Conservation (phyloP, 805 yeast species). For the Teunomyces kruisii region DNA sequence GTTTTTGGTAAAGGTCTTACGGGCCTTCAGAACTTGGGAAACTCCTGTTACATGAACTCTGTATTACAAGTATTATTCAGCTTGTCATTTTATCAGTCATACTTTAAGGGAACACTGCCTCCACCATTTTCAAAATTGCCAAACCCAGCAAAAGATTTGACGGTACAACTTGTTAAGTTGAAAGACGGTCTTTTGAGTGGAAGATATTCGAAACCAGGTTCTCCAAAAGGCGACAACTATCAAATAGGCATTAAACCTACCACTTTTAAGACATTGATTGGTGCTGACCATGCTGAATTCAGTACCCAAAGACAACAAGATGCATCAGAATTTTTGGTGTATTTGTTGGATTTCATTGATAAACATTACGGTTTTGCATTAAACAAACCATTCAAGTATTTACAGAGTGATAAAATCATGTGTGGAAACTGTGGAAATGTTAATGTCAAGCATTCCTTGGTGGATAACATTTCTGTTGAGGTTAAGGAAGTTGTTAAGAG, state of each 20-base stretch:
- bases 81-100: slow-evolving; percentile 35
- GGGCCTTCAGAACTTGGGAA: slow-evolving; percentile 88
- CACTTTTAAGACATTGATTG: slow-evolving; percentile 73
- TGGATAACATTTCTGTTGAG: slow-evolving; percentile 65
- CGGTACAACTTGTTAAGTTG: slow-evolving; percentile 75
- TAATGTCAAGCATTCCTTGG: slow-evolving; percentile 51
- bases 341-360: slow-evolving; percentile 64
- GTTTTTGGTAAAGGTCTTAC: slow-evolving; percentile 76
- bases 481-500: slow-evolving; percentile 43
- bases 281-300: slow-evolving; percentile 79
- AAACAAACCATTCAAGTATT: slow-evolving; percentile 61
- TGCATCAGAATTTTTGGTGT: slow-evolving; percentile 83
- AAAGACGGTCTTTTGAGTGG: slow-evolving; percentile 80
- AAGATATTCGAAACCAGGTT: slow-evolving; percentile 62
- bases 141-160: slow-evolving; percentile 60
- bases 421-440: slow-evolving; percentile 61
- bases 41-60: slow-evolving; percentile 87
- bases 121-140: slow-evolving; percentile 11
- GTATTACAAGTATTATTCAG: slow-evolving; percentile 71
- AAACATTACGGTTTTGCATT: slow-evolving; percentile 43
- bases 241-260: slow-evolving; percentile 78
- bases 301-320: slow-evolving; percentile 90
- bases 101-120: slow-evolving; percentile 36
- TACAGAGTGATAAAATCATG: slow-evolving; percentile 61
- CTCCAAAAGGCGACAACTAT: slow-evolving; percentile 45